These are phyloP conservation scores for Cylindrodendrum hubeiense DNA, from an alignment of 2,329 filamentous ascomycete genomes.

Conservation along the genomic window DNA sequence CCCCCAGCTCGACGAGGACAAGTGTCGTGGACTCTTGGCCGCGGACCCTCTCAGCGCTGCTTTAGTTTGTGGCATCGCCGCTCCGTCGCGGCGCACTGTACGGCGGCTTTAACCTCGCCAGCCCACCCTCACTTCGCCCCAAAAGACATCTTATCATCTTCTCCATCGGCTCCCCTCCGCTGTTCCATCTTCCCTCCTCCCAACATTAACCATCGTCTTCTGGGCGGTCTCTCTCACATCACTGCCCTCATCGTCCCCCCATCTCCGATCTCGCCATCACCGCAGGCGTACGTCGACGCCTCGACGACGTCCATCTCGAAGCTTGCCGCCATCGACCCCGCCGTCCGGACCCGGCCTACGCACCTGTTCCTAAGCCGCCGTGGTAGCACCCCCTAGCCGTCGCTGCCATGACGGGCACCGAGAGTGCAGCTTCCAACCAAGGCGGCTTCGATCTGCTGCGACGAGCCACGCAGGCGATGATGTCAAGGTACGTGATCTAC, in stretches of 20 bases:
- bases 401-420: slow-evolving; percentile 63
- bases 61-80: slow-evolving; percentile 18
- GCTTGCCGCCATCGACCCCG: slow-evolving; percentile 36
- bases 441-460: slow-evolving; percentile 69
- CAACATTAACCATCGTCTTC: slow-evolving; percentile 32
- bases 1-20: slow-evolving; percentile 11
- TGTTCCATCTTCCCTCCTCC: slow-evolving; percentile 38
- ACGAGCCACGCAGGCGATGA: slow-evolving; percentile 72
- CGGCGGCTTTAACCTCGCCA: slow-evolving; percentile 40
- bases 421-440: slow-evolving; percentile 54
- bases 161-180: slow-evolving; percentile 37
- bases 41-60: slow-evolving; percentile 2
- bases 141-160: slow-evolving; percentile 46
- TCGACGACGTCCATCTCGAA: slow-evolving; percentile 25
- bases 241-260: slow-evolving; percentile 3
- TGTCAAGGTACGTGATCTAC: slow-evolving; percentile 68
- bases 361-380: slow-evolving; percentile 37
- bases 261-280: slow-evolving; percentile 22
- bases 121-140: slow-evolving; percentile 45
- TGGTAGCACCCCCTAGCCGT: slow-evolving; percentile 40
- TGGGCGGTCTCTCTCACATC: slow-evolving; percentile 26
- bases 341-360: slow-evolving; percentile 32
- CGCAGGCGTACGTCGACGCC: slow-evolving; percentile 35
- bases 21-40: slow-evolving; percentile 6
- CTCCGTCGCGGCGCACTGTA: slow-evolving; percentile 43